phyloP scores from a whole-genome alignment of 106 monocot genomes.

The Dendrobium catenatum region DNA sequence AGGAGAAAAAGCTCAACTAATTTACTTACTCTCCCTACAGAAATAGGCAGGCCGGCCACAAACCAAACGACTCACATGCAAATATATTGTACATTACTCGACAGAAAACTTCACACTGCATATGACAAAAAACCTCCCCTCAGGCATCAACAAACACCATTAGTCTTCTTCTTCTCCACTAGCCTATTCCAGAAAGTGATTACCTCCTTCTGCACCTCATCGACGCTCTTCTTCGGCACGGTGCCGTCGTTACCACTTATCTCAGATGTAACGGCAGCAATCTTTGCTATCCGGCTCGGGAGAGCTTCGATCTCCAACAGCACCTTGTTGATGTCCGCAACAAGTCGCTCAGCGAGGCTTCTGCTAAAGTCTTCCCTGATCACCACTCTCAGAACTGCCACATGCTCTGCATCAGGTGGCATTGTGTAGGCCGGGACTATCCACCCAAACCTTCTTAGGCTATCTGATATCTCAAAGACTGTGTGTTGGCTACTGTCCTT shows the following conservation, averaged over 20 bases:
- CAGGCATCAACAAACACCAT: conserved; percentile 47
- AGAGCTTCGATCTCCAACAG: conserved; percentile 37
- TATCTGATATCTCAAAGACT: conserved; percentile 63
- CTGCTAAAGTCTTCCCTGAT: conserved; percentile 85
- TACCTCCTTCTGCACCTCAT: conserved; percentile 32
- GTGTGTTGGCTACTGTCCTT: conserved; percentile 48
- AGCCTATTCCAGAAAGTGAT: conserved; percentile 29
- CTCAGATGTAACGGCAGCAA: neutral
- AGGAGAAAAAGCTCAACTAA: no score
- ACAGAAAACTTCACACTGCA: neutral
- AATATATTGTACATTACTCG: neutral
- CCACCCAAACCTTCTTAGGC: conserved; percentile 66
- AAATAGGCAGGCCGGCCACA: neutral
- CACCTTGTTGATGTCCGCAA: conserved; percentile 47
- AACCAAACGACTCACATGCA: neutral
- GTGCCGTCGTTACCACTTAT: neutral
- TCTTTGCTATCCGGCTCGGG: conserved; percentile 5
- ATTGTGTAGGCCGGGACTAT: conserved; percentile 91
- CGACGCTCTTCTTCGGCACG: conserved; percentile 30
- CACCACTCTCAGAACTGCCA: conserved; percentile 70
- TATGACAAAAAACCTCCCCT: neutral
- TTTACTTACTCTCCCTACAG: no score
- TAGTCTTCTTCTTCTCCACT: conserved; percentile 39
- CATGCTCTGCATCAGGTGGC: conserved; percentile 66
- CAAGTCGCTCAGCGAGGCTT: conserved; percentile 66